Evolutionary conservation across 2,329 filamentous ascomycete species (phyloP), one percentile per base, ranked within the genome.

Genomic region (Aspergillus neoniger): DNA sequence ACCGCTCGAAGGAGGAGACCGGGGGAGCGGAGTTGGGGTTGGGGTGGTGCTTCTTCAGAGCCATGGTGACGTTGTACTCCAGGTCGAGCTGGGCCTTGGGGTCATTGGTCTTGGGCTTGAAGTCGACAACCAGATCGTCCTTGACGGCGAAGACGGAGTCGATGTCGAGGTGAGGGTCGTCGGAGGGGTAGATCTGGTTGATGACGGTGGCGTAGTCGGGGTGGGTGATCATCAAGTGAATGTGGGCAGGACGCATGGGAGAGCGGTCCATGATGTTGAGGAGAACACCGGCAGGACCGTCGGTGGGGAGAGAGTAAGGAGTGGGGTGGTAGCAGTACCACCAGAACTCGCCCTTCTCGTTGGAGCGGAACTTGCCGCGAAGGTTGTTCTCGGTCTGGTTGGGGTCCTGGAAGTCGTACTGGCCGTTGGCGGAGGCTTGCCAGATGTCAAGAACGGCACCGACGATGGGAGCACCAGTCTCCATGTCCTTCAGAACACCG

Each of bases 241-340:
- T 86, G 71, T 87, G 85, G 7, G 84, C 85, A n/a, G 85, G 85
- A 55, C 85, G 79, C 82, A 85, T 84, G 19, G 85, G 83, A 63
- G 85, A 84, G 61, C 85, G 80, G 74, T 86, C 84, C 69, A 86
- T 79, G 2, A 82, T 69, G 36, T 76, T 76, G 65, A 86, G 78
- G 17, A 86, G 76, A 14, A 80, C 78, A 68, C 80, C 83, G 21
- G 83, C 82, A 36, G 84, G 83, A 10, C 80, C 88, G 68, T 90
- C 86, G 54, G 83, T 87, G 48, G 88, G 88, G 63, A 91, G 81
- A 41, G 87, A 88, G 78, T 91, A 91, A 5, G 87, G 86, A 0
- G 89, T 91, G 0, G 89, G 89, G 77, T 89, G 85, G 82, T 88
- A 91, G 84, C 91, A 91, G 77, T 90, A 88, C 78, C 81, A 84